These are phyloP conservation scores for Acanthamoeba divionensis DNA, from an alignment of 208 protist species.

Conservation along the genomic window DNA sequence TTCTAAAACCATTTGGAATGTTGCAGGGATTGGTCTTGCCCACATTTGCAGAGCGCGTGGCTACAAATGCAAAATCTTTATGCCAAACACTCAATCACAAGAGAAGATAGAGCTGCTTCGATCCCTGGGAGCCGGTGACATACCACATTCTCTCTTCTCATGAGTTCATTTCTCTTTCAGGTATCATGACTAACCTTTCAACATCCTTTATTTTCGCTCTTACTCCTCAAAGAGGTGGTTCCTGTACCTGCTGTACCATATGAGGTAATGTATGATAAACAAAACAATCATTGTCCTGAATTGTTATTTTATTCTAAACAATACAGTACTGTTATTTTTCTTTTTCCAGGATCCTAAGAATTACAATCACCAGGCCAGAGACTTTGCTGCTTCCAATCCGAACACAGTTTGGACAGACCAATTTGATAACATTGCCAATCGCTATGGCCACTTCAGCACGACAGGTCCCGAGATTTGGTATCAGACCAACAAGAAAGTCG, in stretches of 20 bases:
- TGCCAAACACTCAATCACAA: constrained; percentile 64
- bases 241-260: constrained; percentile 40
- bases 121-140: constrained; percentile 17
- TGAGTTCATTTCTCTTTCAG: neutral
- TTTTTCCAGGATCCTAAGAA: constrained; percentile 67
- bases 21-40: constrained; percentile 65
- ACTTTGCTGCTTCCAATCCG: constrained; percentile 48
- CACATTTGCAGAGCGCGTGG: constrained; percentile 70
- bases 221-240: neutral
- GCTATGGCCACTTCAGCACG: constrained; percentile 62
- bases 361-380: constrained; percentile 73
- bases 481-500: constrained; percentile 50
- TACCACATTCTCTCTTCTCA: neutral
- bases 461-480: constrained; percentile 69
- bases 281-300: neutral
- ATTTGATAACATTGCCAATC: constrained; percentile 76
- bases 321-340: neutral
- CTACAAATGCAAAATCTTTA: constrained; percentile 76
- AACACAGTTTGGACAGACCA: constrained; percentile 76
- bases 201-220: neutral
- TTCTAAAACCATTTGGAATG: too few relatives aligned
- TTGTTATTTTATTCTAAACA: neutral
- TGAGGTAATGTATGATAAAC: neutral
- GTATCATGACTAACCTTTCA: too few relatives aligned
- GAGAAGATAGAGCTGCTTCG: constrained; percentile 72